These are phyloP conservation scores for Umbelopsis sp. DNA, from an alignment of 192 early-diverging fungal species.

Conservation along the genomic window DNA sequence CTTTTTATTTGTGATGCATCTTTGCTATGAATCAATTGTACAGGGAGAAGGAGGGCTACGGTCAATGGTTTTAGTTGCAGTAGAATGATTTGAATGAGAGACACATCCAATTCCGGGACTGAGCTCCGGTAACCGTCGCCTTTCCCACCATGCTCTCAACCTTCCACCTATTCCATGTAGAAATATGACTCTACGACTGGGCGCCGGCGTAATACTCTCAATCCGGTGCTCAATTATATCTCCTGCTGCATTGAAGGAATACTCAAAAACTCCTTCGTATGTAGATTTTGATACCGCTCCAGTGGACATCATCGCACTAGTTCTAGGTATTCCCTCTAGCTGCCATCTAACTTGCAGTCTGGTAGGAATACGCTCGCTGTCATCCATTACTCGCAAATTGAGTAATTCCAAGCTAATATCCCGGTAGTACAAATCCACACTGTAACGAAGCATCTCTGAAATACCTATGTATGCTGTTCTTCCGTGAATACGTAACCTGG, in stretches of 20 bases:
- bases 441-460: conserved; percentile 57
- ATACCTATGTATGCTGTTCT: conserved; percentile 51
- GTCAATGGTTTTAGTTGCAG: background rate
- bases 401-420: conserved; percentile 51
- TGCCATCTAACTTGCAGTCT: conserved; percentile 51
- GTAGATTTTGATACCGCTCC: conserved; percentile 31
- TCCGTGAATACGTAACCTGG: conserved; percentile 50
- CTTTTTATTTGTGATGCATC: too few species aligned
- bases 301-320: conserved; percentile 34
- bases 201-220: conserved; percentile 53
- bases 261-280: conserved; percentile 52
- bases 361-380: conserved; percentile 24
- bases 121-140: conserved; percentile 12
- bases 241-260: conserved; percentile 45
- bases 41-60: background rate
- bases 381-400: conserved; percentile 42
- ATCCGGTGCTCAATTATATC: conserved; percentile 52
- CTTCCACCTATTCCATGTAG: conserved; percentile 36
- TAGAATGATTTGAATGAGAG: background rate
- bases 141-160: conserved; percentile 24
- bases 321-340: conserved; percentile 44
- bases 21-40: background rate
- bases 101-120: conserved; percentile 15
- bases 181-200: conserved; percentile 45
- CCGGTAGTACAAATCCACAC: conserved; percentile 56